Evolutionary conservation across 2,329 filamentous ascomycete species (phyloP), one percentile per base, ranked within the genome.

Genomic region (Fonsecaea erecta): DNA sequence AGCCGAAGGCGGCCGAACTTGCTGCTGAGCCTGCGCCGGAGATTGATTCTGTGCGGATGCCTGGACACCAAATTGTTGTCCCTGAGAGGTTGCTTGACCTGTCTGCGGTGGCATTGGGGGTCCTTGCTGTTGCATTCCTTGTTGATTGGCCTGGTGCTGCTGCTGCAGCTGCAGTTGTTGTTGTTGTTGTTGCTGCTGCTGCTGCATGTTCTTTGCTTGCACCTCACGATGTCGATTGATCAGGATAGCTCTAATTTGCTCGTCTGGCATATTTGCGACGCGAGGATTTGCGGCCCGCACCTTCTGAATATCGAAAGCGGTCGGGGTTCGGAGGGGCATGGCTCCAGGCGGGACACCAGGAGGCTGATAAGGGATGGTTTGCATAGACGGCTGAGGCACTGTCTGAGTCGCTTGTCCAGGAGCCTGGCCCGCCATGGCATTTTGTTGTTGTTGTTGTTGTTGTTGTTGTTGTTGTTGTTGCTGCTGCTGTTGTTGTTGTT

Each of bases 201-300:
- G 66, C 35, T 65, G 60, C 51, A 66, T 64, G 16, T 35, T 59
- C 52, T 69, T 65, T 32, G 65, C 58, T 40, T 67, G 68, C 57
- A 60, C 37, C 12, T 68, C 64, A 24, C 60, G 63, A 43, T 69
- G 69, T 3, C 64, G 64, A 21, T 64, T 63, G n/a, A 66, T 61
- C 14, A 69, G 61, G 46, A 71, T 56, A n/a, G 53, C 52, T 52
- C 67, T 57, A 59, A 71, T 68, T 46, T 69, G 63, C n/a, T 69
- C 65, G 46, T 71, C 69, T 14, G 63, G 48, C 21, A 61, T 28
- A 51, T 52, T 63, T 11, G 65, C 64, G 16, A 71, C 37, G 43
- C 65, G 63, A 5, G 69, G 67, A 40, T 71, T 68, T 24, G 59
- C 56, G 18, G 54, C 52, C 57, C 68, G 68, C 14, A 68, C 53